Percentiles rank a stretch among this genome's conserved stretches.
Conservation (phyloP, 2,329 filamentous ascomycete species). For the Rhinocladiella mackenziei region DNA sequence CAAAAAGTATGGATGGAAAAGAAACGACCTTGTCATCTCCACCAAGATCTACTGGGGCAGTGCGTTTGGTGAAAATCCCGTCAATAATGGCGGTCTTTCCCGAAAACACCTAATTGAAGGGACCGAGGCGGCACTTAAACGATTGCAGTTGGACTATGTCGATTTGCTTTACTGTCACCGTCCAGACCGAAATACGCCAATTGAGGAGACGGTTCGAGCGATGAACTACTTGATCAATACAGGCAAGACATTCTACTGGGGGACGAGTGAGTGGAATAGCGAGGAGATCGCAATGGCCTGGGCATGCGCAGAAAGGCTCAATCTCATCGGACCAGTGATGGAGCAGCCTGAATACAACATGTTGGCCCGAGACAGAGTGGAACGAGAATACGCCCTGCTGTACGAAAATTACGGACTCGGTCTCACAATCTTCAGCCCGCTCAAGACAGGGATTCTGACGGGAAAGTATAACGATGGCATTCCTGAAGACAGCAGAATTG, state of each 20-base stretch:
- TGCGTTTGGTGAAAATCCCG: slow-evolving; percentile 46
- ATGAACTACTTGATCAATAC: slow-evolving; percentile 68
- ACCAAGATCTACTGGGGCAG: slow-evolving; percentile 41
- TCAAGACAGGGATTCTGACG: slow-evolving; percentile 59
- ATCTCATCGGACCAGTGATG: slow-evolving; percentile 59
- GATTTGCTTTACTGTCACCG: slow-evolving; percentile 70
- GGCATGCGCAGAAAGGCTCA: slow-evolving; percentile 57
- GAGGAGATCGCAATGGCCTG: slow-evolving; percentile 64
- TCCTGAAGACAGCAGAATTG: slow-evolving; percentile 57
- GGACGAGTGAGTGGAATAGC: slow-evolving; percentile 65
- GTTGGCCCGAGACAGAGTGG: slow-evolving; percentile 58
- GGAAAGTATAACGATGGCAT: slow-evolving; percentile 66
- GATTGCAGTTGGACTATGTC: slow-evolving; percentile 63
- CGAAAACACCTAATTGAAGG: slow-evolving; percentile 69
- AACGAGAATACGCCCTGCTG: slow-evolving; percentile 57
- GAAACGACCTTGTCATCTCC: slow-evolving; percentile 54
- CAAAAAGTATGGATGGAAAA: slow-evolving; percentile 55
- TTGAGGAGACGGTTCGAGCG: slow-evolving; percentile 67
- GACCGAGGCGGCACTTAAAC: slow-evolving; percentile 55
- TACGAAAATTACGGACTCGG: slow-evolving; percentile 60
- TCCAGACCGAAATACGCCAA: slow-evolving; percentile 63
- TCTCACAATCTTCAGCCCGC: slow-evolving; percentile 61
- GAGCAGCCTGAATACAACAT: slow-evolving; percentile 68
- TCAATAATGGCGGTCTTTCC: slow-evolving; percentile 66
- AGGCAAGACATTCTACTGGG: slow-evolving; percentile 69